A percentile compares a stretch with the other conserved stretches of the same genome.
Evolutionary conservation across 2,329 filamentous ascomycete genomes (phyloP).

Genomic region (Plenodomus lindquistii): DNA sequence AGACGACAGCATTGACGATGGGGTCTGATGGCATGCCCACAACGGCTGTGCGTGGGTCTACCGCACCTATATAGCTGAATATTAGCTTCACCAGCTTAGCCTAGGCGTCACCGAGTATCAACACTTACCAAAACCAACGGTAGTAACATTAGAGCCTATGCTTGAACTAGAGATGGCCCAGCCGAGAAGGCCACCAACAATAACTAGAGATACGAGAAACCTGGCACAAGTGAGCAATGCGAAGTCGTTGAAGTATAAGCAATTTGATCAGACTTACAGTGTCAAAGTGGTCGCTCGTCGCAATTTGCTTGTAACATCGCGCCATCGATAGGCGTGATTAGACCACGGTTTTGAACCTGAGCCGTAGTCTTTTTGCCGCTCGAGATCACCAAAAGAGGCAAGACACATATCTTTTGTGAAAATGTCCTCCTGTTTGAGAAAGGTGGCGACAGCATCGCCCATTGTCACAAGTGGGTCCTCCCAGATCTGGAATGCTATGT

Average conservation of each 20-base stretch:
- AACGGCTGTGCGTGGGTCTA: conserved; percentile 13
- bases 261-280: conserved; percentile 8
- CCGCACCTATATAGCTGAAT: conserved; percentile 1
- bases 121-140: conserved; percentile 7
- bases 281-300: conserved; percentile 7
- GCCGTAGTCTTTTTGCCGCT: conserved; percentile 1
- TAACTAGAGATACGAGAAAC: neutral
- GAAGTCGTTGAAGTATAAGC: too few species aligned
- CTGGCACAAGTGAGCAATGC: neutral
- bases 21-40: neutral
- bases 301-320: conserved; percentile 13
- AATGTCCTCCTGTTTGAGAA: conserved; percentile 14
- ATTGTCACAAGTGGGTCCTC: conserved; percentile 27
- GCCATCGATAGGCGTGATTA: conserved; percentile 8
- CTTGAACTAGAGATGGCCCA: conserved; percentile 3
- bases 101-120: neutral
- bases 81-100: neutral
- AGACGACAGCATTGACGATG: conserved; percentile 28
- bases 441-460: conserved; percentile 28
- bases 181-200: conserved; percentile 3
- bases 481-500: conserved; percentile 9
- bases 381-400: conserved; percentile 6
- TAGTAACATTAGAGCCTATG: neutral
- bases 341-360: conserved; percentile 10
- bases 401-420: conserved; percentile 20